Percentiles rank a stretch among this genome's conserved stretches.
phyloP scores from a whole-genome alignment of 495 filamentous ascomycete genomes.

The Opeltia flavorubescens region DNA sequence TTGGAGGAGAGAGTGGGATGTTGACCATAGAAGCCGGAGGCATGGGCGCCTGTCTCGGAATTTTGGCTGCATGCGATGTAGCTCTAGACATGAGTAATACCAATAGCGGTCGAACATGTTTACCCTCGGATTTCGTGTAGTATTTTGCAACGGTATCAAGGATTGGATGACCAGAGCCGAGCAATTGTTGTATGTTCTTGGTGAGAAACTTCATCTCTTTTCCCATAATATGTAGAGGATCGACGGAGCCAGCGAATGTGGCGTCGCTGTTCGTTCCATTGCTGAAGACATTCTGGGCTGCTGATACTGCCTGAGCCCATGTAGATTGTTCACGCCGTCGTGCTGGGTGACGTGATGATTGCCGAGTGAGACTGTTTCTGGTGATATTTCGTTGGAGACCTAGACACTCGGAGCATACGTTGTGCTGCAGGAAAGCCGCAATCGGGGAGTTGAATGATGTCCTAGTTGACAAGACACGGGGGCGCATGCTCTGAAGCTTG shows the following conservation, averaged over 20 bases:
- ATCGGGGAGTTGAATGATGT: background rate
- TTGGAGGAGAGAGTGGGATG: constrained; percentile 57
- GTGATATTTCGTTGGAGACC: constrained; percentile 2
- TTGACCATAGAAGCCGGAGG: constrained; percentile 38
- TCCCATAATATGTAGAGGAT: constrained; percentile 68
- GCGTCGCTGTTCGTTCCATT: constrained; percentile 46
- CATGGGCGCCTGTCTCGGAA: constrained; percentile 12
- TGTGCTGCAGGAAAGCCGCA: background rate
- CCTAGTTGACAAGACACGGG: background rate
- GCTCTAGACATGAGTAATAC: constrained; percentile 93
- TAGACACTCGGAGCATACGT: constrained; percentile 7
- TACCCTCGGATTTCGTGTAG: constrained; percentile 93
- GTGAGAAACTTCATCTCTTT: constrained; percentile 93
- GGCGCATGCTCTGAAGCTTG: constrained; percentile 6
- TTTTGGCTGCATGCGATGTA: constrained; percentile 64
- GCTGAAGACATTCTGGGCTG: constrained; percentile 61
- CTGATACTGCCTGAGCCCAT: constrained; percentile 57
- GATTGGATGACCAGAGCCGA: constrained; percentile 85
- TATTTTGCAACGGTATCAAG: constrained; percentile 94
- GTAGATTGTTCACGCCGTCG: constrained; percentile 28
- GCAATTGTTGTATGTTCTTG: constrained; percentile 72
- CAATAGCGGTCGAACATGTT: constrained; percentile 87
- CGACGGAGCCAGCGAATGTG: constrained; percentile 41
- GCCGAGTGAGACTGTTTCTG: background rate
- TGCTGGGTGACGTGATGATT: constrained; percentile 2